Conservation (phyloP, 768 basidiomycete genomes). For the button mushroom (Agaricus bisporus) region DNA sequence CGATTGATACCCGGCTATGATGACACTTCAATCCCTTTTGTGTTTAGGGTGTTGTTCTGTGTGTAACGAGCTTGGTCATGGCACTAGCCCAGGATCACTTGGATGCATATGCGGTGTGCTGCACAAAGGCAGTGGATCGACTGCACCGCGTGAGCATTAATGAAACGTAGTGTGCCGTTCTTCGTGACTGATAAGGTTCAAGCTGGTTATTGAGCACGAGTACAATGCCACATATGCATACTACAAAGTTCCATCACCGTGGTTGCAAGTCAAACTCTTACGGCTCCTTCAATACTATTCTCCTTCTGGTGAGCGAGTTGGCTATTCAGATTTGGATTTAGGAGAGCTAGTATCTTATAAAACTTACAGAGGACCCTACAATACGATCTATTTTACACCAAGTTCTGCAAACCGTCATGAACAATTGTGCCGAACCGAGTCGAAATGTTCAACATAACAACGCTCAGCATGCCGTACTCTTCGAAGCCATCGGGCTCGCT, state of each 20-base stretch:
- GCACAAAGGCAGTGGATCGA: conserved; percentile 91
- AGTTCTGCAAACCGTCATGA: conserved; percentile 86
- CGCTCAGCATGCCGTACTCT: conserved; percentile 95
- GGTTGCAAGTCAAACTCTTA: conserved; percentile 95
- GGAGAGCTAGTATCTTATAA: neutral
- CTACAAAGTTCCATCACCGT: conserved; percentile 96
- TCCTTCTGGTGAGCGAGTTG: conserved; percentile 67
- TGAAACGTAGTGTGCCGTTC: neutral
- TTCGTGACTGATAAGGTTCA: conserved; percentile 3
- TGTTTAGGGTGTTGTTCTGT: conserved; percentile 84
- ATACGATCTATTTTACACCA: conserved; percentile 71
- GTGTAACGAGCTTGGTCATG: conserved; percentile 89
- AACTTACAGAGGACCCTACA: conserved; percentile 70
- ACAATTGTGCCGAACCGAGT: conserved; percentile 83
- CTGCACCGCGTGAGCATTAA: conserved; percentile 61
- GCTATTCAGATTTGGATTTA: neutral
- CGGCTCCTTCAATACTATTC: conserved; percentile 93
- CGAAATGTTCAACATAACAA: conserved; percentile 98
- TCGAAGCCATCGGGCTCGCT: conserved; percentile 94
- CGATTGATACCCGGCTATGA: conserved; percentile 2
- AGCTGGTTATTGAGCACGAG: conserved; percentile 91
- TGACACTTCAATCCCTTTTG: neutral
- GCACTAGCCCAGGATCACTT: conserved; percentile 92
- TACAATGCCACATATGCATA: conserved; percentile 88
- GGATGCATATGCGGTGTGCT: conserved; percentile 87